phyloP scores from a whole-genome alignment of 768 basidiomycete genomes.

The Zangia roseola region DNA sequence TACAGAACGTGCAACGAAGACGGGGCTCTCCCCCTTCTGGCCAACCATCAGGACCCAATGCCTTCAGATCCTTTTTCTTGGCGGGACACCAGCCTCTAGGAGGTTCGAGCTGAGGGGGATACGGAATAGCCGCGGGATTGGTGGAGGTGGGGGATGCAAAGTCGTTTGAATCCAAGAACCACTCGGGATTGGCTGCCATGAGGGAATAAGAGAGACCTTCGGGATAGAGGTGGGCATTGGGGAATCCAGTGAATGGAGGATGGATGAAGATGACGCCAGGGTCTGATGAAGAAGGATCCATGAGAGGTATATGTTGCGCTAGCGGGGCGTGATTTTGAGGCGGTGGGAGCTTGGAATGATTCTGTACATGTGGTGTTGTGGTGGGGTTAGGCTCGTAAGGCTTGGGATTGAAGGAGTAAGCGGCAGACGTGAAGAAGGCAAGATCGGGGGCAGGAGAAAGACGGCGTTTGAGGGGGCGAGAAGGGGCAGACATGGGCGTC shows the following conservation, averaged over 20 bases:
- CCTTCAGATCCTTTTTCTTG: constrained; percentile 78
- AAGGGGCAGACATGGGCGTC: constrained; percentile 24
- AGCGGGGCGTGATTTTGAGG: constrained; percentile 35
- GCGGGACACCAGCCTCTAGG: constrained; percentile 85
- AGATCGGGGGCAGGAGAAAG: constrained; percentile 46
- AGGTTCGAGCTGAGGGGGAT: constrained; percentile 77
- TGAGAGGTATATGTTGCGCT: constrained; percentile 47
- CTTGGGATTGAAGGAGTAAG: constrained; percentile 62
- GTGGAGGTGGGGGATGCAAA: constrained; percentile 48
- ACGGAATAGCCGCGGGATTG: constrained; percentile 57
- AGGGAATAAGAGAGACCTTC: constrained; percentile 71
- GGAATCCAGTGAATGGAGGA: constrained; percentile 70
- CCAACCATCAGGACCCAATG: constrained; percentile 67
- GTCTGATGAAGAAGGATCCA: constrained; percentile 72
- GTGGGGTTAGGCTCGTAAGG: constrained; percentile 52
- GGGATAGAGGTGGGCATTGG: constrained; percentile 54
- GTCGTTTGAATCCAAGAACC: constrained; percentile 74
- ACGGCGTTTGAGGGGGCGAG: constrained; percentile 48
- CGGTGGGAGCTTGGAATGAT: constrained; percentile 26
- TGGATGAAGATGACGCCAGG: constrained; percentile 67
- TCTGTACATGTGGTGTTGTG: constrained; percentile 16
- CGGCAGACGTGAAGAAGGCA: constrained; percentile 62
- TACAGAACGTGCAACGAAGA: constrained; percentile 80
- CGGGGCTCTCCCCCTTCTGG: constrained; percentile 80
- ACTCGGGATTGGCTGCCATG: constrained; percentile 74